Conservation (phyloP, 257 asterid species). For the Plectranthus barbatus region DNA sequence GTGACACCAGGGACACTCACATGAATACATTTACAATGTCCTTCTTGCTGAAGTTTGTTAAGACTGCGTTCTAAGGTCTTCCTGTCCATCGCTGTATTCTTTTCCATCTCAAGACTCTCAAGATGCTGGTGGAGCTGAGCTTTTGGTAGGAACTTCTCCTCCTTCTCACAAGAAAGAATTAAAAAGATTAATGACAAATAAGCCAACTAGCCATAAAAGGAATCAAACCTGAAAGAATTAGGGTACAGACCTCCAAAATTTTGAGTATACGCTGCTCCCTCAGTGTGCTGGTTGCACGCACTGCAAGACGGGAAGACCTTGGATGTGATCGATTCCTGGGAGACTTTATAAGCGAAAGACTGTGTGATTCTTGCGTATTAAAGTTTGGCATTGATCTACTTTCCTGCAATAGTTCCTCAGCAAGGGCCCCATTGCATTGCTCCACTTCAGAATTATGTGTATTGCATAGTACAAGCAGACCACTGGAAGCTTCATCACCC, state of each 20-base stretch:
- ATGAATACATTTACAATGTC: constrained; percentile 64
- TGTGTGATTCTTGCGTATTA: constrained; percentile 23
- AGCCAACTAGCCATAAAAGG: constrained; percentile 10
- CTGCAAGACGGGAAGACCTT: constrained; percentile 49
- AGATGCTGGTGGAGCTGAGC: constrained; percentile 79
- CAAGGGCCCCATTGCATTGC: constrained; percentile 25
- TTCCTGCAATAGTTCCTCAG: constrained; percentile 26
- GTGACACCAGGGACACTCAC: constrained; percentile 68
- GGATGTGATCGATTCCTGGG: constrained; percentile 42
- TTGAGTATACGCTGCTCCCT: constrained; percentile 83
- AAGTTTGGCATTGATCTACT: constrained; percentile 20
- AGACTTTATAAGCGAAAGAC: constrained; percentile 29
- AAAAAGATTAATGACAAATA: constrained; percentile 15
- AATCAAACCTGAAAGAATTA: constrained; percentile 12
- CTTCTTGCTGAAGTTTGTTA: constrained; percentile 79
- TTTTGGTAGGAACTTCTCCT: constrained; percentile 74
- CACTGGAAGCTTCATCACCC: constrained; percentile 25
- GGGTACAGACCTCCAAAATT: constrained; percentile 66
- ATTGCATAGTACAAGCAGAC: constrained; percentile 29
- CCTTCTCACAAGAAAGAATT: constrained; percentile 41
- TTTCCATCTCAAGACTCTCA: constrained; percentile 63
- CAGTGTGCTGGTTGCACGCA: constrained; percentile 40
- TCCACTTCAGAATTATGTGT: constrained; percentile 28
- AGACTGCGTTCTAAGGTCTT: constrained; percentile 69
- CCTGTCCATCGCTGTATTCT: constrained; percentile 55